Base-by-base conservation (phyloP, 2,329 filamentous ascomycete genomes). In the Pyrenochaeta sp. region DNA sequence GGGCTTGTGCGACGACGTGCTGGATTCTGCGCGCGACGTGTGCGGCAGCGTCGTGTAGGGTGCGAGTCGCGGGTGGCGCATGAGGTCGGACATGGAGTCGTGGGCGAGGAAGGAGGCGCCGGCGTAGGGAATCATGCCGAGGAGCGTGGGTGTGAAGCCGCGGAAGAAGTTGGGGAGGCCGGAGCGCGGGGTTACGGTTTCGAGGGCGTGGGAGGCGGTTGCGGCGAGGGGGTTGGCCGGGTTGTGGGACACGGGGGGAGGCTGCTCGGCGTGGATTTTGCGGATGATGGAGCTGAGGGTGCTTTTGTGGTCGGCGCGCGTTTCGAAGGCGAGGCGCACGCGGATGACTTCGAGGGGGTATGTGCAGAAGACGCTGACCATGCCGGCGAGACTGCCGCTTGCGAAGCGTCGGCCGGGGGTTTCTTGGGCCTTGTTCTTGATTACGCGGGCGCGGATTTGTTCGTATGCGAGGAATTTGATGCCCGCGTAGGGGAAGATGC, bases 401-500 rank as follows among this genome's bases (percentile, higher is more conserved):
- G 88, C 61, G 35, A 94, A 82, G 8, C 94, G 83, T 35, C 94
- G 84, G 19, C 88, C 71, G 1, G 88, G 82, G 0, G 93, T 97
- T 69, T 99, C 94, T 44, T 95, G 81, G 5, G 86, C 77, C 37
- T 79, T 83, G 24, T 74, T 77, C 1, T 82, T 82, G 49, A 99
- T 97, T 21, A 97, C 66, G 10, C 86, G 63, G 9, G 87, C 84
- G 47, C 94, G 89, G 54, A 96, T 90, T 72, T 99, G 94, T 72
- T 99, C 94, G 75, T 99, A 99, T 31, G 93, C 92, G 28, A 99
- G 82, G 66, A 99, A 99, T 67, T 99, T 99, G 73, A 97, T 96
- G 31, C 89, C 93, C 11, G 93, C 94, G 71, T 99, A 99, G 5
- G 94, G 94, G 62, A 97, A 99, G 52, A 99, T 96, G 53, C 94